Percentiles rank a stretch among this genome's conserved stretches.
phyloP scores from a whole-genome alignment of 371 early-diverging fungal genomes.

The Nematocida ironsii region DNA sequence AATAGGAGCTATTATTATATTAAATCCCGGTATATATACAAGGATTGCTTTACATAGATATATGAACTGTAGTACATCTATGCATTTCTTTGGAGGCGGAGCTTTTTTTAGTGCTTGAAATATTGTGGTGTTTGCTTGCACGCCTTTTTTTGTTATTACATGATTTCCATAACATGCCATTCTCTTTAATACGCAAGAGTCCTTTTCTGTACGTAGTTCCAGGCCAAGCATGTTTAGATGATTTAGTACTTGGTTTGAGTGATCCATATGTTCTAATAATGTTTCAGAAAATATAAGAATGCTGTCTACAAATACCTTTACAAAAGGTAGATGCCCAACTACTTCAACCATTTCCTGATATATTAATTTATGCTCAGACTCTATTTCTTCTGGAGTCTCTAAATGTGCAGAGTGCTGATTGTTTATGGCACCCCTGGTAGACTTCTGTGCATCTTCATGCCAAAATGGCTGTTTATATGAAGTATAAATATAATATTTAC shows the following conservation, averaged over 20 bases:
- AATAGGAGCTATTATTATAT: background rate
- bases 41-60: background rate
- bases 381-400: conserved; percentile 5
- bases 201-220: background rate
- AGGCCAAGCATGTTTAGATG: background rate
- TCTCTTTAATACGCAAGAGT: background rate
- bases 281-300: conserved; percentile 71
- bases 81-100: background rate
- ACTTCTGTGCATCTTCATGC: conserved; percentile 44
- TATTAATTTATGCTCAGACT: background rate
- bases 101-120: background rate
- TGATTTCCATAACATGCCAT: background rate
- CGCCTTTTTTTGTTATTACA: background rate
- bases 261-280: conserved; percentile 70
- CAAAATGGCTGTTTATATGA: conserved; percentile 71
- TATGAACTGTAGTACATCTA: background rate
- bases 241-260: conserved; percentile 57
- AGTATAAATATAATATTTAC: conserved; percentile 66
- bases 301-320: conserved; percentile 71
- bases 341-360: background rate
- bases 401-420: background rate
- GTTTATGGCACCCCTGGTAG: conserved; percentile 71
- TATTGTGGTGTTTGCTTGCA: background rate
- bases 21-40: background rate
- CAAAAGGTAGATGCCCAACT: conserved; percentile 57